Conservation (phyloP, 768 basidiomycete species). For the Calocera cornea region DNA sequence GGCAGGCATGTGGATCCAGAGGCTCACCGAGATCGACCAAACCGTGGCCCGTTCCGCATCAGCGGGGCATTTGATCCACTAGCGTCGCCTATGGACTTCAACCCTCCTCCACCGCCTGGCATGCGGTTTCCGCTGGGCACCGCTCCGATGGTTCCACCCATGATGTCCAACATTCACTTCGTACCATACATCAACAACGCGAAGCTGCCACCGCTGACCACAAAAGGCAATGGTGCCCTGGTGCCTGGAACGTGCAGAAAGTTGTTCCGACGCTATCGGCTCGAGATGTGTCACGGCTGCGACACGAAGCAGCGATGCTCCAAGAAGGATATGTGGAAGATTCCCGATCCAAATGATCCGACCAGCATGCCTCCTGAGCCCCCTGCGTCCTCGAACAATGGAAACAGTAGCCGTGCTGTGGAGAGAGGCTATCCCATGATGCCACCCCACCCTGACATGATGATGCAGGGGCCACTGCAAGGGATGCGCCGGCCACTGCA, state of each 20-base stretch:
- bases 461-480: background rate
- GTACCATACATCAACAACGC: background rate
- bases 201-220: background rate
- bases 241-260: slow-evolving; percentile 1
- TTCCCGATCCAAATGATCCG: background rate
- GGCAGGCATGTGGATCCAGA: background rate
- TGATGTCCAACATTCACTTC: background rate
- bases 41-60: background rate
- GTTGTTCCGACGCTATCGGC: background rate
- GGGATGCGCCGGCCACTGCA: background rate
- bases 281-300: slow-evolving; percentile 3
- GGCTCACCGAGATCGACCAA: background rate
- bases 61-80: background rate
- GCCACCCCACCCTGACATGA: background rate
- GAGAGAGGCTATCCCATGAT: background rate
- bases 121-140: background rate
- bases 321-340: slow-evolving; percentile 3
- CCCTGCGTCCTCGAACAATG: background rate
- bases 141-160: background rate
- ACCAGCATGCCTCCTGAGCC: background rate
- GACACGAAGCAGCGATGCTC: slow-evolving; percentile 1
- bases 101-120: background rate
- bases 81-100: background rate
- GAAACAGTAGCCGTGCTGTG: background rate
- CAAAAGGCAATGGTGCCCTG: background rate